A percentile compares a stretch with the other conserved stretches of the same genome.
Evolutionary conservation across 768 basidiomycete species (phyloP).

Genomic region (Epithele typhae): DNA sequence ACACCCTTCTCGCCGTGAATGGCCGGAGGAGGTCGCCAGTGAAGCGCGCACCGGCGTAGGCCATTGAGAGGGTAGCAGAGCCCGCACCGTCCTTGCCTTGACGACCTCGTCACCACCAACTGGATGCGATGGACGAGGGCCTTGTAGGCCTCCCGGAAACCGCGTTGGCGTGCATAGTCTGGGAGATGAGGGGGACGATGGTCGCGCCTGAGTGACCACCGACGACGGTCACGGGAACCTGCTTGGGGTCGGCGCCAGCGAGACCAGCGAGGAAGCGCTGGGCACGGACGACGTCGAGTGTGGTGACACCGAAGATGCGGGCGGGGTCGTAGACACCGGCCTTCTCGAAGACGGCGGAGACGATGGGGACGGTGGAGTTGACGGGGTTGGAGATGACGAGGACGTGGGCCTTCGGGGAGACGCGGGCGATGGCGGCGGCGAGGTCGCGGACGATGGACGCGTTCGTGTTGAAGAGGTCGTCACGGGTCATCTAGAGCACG

Average conservation of each 20-base stretch:
- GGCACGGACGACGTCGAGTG: conserved; percentile 96
- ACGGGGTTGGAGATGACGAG: conserved; percentile 99
- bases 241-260: conserved; percentile 56
- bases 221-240: conserved; percentile 77
- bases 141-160: conserved; percentile 71
- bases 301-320: conserved; percentile 93
- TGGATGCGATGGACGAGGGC: conserved; percentile 92
- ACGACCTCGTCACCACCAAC: conserved; percentile 99
- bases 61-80: conserved; percentile 74
- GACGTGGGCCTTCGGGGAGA: conserved; percentile 87
- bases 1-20: conserved; percentile 65
- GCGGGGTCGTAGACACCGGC: conserved; percentile 89
- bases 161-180: conserved; percentile 64
- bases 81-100: conserved; percentile 89
- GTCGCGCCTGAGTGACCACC: conserved; percentile 98
- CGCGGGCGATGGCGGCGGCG: conserved; percentile 80
- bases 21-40: conserved; percentile 57
- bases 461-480: conserved; percentile 97
- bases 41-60: conserved; percentile 73
- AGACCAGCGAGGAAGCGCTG: conserved; percentile 83
- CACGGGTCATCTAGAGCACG: conserved; percentile 81
- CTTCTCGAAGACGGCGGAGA: conserved; percentile 86
- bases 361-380: conserved; percentile 97
- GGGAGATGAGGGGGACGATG: conserved; percentile 94
- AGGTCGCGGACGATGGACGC: conserved; percentile 97